Base-by-base conservation (phyloP, 2,329 filamentous ascomycete species). In the Aureobasidium sp. region DNA sequence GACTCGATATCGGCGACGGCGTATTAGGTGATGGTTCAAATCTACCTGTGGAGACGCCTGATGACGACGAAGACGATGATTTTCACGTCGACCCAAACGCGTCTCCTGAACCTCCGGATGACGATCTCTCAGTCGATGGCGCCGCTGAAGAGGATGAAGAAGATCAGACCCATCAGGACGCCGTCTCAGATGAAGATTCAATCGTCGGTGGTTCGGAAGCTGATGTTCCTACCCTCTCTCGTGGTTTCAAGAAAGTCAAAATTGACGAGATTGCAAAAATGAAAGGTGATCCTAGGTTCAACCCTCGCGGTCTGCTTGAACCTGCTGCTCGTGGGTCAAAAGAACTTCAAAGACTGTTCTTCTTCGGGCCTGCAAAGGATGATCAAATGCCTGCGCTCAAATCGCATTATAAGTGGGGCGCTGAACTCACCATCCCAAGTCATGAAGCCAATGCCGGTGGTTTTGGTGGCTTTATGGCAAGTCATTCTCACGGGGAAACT, bases 371-470 rank as follows among this genome's bases (percentile, higher is more conserved):
- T 2, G 71, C 70, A 22, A 62, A 70, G 12, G 70, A 74, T 16
- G 78, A 81, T 55, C 60, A 78, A n/a, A 64, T 69, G 16, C 70
- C 74, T 8, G 64, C 76, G 4, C 55, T 79, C 6, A 66, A 70
- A 57, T 71, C 74, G 14, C 70, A 76, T 50, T 73, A 78, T 52
- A 68, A 70, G 42, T 83, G 79, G 79, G 67, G 66, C 1, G 58
- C 69, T 8, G 74, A 81, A 56, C 68, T 72, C 10, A 74, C 74
- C 3, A 68, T 82, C 37, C 80, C 79, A 3, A 73, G 68, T 53
- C 71, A 74, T 8, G 60, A 61, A 34, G 68, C 66, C 56, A 58
- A 60, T 58, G 53, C 57, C 29, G 49, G 56, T 60, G 66, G 58
- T 56, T 50, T 60, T 60, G 62, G 74, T 62, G 64, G 69, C 56